Conservation (phyloP, 345 rosid species). For the Luvunga scandens region DNA sequence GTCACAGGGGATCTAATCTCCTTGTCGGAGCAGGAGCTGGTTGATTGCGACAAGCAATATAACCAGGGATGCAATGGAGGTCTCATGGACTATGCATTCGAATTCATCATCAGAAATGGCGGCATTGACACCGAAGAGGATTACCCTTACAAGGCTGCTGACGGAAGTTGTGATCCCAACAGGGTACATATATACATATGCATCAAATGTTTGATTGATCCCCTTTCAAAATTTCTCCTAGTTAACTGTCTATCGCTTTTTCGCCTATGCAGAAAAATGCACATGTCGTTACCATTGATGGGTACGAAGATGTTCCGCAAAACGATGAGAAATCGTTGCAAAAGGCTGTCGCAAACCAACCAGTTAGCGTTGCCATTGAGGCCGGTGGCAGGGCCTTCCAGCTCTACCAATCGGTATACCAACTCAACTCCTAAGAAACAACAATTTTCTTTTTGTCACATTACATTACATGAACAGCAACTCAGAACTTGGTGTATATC, state of each 20-base stretch:
- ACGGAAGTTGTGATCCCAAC: slow-evolving; percentile 42
- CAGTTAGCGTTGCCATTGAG: slow-evolving; percentile 71
- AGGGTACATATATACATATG: slow-evolving; percentile 34
- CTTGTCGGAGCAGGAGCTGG: slow-evolving; percentile 73
- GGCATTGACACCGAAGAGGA: slow-evolving; percentile 68
- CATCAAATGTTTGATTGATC: neutral
- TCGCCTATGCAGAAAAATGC: slow-evolving; percentile 52
- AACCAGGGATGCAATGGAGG: slow-evolving; percentile 78
- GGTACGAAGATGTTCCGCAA: slow-evolving; percentile 62
- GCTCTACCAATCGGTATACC: slow-evolving; percentile 47
- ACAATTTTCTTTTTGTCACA: neutral
- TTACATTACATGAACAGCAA: neutral
- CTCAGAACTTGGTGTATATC: neutral
- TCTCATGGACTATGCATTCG: slow-evolving; percentile 71
- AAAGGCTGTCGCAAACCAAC: slow-evolving; percentile 78
- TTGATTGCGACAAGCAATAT: slow-evolving; percentile 62
- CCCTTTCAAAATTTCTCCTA: neutral
- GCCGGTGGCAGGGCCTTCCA: slow-evolving; percentile 68
- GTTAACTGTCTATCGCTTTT: neutral
- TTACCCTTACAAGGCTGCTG: slow-evolving; percentile 55
- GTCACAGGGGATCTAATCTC: slow-evolving; percentile 60
- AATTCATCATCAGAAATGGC: slow-evolving; percentile 60
- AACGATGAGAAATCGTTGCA: slow-evolving; percentile 62
- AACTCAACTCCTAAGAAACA: neutral
- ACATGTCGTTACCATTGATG: slow-evolving; percentile 63